Evolutionary conservation across 805 yeast species (phyloP).

Genomic region (Kregervanrija delftensis): DNA sequence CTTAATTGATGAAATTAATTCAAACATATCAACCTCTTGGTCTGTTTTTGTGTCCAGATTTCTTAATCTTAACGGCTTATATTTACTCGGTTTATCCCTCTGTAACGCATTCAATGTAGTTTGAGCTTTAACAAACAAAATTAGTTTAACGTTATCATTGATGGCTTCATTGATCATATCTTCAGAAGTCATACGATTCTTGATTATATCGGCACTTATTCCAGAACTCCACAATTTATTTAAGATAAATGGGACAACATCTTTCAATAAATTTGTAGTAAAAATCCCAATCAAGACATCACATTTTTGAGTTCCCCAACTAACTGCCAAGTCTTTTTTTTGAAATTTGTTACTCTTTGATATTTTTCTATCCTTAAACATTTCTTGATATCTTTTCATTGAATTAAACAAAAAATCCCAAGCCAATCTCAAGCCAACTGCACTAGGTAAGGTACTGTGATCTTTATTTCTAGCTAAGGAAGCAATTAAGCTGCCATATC

Average conservation of each 20-base stretch:
- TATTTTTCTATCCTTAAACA: constrained; percentile 20
- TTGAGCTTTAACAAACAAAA: constrained; percentile 72
- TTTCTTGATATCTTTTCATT: constrained; percentile 40
- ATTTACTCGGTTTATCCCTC: constrained; percentile 37
- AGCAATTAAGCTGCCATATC: constrained; percentile 73
- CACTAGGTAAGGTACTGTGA: constrained; percentile 36
- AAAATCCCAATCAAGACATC: constrained; percentile 76
- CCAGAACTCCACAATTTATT: constrained; percentile 66
- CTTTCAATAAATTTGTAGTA: constrained; percentile 46
- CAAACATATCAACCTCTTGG: constrained; percentile 65
- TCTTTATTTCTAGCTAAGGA: constrained; percentile 49
- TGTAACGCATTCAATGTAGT: constrained; percentile 19
- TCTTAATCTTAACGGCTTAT: constrained; percentile 70
- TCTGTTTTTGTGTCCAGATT: constrained; percentile 58
- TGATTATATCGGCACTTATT: constrained; percentile 70
- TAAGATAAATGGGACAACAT: constrained; percentile 58
- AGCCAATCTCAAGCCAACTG: constrained; percentile 84
- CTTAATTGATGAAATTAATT: constrained; percentile 42
- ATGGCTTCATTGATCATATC: constrained; percentile 60
- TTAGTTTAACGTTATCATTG: constrained; percentile 66
- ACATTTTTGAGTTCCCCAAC: constrained; percentile 58
- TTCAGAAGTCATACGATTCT: constrained; percentile 43
- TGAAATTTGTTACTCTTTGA: constrained; percentile 25
- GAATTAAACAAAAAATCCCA: constrained; percentile 56
- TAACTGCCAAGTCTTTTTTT: constrained; percentile 22